These are phyloP conservation scores for Penicillium vulpinum DNA, from an alignment of 2,329 filamentous ascomycete genomes.

Conservation along the genomic window DNA sequence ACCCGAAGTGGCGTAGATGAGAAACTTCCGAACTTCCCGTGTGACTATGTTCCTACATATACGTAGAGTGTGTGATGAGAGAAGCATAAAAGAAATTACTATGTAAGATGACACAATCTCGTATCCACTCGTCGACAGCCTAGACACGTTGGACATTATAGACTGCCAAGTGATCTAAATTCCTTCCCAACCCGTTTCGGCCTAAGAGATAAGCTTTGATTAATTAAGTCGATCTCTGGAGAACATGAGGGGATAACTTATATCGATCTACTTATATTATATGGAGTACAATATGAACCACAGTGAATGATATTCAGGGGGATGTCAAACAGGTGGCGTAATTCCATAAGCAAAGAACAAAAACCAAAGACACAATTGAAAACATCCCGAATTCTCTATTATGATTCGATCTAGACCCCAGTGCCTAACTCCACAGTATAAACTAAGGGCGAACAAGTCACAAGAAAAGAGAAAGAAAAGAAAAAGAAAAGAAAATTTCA, in stretches of 20 bases:
- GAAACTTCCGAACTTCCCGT: neutral
- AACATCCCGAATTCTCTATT: neutral
- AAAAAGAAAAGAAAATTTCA: neutral
- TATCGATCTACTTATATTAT: neutral
- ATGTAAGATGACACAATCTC: neutral
- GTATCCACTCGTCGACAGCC: slow-evolving; percentile 6
- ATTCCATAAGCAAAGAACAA: neutral
- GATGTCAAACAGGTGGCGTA: slow-evolving; percentile 4
- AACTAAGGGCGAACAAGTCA: slow-evolving; percentile 2
- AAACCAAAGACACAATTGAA: neutral
- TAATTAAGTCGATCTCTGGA: neutral
- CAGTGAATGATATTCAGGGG: slow-evolving; percentile 3
- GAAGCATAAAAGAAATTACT: neutral
- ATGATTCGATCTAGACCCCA: slow-evolving; percentile 10
- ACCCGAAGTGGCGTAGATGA: slow-evolving; percentile 2
- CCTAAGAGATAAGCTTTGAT: slow-evolving; percentile 2
- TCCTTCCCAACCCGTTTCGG: slow-evolving; percentile 1
- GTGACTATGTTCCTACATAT: neutral
- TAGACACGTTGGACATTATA: neutral
- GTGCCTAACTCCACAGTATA: neutral
- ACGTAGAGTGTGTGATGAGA: neutral
- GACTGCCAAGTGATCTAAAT: neutral
- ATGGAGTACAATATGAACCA: neutral
- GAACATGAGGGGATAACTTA: neutral
- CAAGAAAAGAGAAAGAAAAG: neutral